phyloP scores from a whole-genome alignment of 2,329 filamentous ascomycete species.

The Fusarium pseudonygamai region DNA sequence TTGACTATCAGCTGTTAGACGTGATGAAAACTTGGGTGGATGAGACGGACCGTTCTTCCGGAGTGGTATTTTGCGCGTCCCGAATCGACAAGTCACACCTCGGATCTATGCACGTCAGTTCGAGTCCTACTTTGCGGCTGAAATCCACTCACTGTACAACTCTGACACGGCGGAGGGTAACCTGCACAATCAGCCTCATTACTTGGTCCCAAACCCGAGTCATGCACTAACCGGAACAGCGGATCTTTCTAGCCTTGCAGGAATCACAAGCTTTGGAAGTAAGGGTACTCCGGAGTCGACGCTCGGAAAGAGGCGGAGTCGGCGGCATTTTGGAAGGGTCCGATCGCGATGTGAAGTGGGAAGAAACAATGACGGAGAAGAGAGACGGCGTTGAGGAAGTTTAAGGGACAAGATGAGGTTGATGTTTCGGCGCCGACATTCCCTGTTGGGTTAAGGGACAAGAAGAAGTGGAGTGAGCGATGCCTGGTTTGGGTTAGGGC shows the following conservation, averaged over 20 bases:
- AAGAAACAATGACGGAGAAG: neutral
- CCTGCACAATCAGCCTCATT: conserved; percentile 6
- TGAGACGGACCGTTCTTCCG: conserved; percentile 23
- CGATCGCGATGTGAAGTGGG: neutral
- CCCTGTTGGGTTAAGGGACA: neutral
- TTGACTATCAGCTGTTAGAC: neutral
- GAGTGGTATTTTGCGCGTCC: conserved; percentile 28
- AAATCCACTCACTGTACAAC: conserved; percentile 21
- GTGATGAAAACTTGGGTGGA: neutral
- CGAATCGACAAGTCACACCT: conserved; percentile 21
- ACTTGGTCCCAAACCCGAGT: no score
- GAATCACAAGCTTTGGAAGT: conserved; percentile 36
- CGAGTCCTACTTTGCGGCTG: fast-evolving
- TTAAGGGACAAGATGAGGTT: neutral
- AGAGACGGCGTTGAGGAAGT: neutral
- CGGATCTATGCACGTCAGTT: conserved; percentile 17
- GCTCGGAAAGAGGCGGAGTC: neutral
- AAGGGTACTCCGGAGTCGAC: conserved; percentile 20
- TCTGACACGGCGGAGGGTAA: conserved; percentile 30
- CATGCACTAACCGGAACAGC: conserved; percentile 29
- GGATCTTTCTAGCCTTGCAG: conserved; percentile 37
- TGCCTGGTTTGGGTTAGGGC: neutral
- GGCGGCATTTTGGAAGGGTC: neutral
- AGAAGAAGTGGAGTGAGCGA: neutral
- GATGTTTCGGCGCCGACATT: conserved; percentile 31